A percentile compares a stretch with the other conserved stretches of the same genome.
These are phyloP conservation scores for Irpex sp. DNA, from an alignment of 1,284 basidiomycete genomes.

Conservation along the genomic window DNA sequence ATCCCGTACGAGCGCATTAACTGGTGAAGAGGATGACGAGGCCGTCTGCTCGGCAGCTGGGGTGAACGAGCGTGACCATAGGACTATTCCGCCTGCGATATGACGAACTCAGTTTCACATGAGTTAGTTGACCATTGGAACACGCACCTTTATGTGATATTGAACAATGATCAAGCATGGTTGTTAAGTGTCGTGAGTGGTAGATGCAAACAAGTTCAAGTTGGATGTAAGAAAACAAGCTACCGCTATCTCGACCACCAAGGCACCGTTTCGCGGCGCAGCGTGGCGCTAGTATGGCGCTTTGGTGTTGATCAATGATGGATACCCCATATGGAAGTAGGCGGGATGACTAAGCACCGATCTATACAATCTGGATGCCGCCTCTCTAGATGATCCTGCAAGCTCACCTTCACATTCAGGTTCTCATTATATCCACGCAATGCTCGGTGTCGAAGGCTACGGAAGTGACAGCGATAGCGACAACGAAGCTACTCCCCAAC, in stretches of 20 bases:
- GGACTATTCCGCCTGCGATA: constrained; percentile 74
- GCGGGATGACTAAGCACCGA: neutral
- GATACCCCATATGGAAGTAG: neutral
- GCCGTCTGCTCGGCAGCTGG: constrained; percentile 74
- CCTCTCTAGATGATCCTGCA: neutral
- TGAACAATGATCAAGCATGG: constrained; percentile 85
- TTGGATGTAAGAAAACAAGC: neutral
- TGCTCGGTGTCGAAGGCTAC: constrained; percentile 72
- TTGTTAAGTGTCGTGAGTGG: neutral
- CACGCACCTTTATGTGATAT: constrained; percentile 80
- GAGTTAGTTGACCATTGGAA: too few relatives aligned
- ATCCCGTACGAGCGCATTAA: constrained; percentile 86
- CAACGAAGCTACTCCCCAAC: constrained; percentile 29
- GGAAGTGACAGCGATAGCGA: constrained; percentile 64
- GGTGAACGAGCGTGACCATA: constrained; percentile 91
- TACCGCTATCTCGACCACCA: neutral
- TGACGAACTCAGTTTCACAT: neutral
- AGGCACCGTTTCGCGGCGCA: neutral
- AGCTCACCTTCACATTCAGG: neutral
- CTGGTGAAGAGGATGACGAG: constrained; percentile 75
- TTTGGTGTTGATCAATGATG: neutral
- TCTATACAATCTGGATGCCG: neutral
- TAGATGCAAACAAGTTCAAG: neutral
- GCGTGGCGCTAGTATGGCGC: neutral
- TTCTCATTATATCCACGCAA: constrained; percentile 23